A percentile compares a stretch with the other conserved stretches of the same genome.
Evolutionary conservation across 179 eudicot species (phyloP).

Genomic region (Monotropa hypopitys): DNA sequence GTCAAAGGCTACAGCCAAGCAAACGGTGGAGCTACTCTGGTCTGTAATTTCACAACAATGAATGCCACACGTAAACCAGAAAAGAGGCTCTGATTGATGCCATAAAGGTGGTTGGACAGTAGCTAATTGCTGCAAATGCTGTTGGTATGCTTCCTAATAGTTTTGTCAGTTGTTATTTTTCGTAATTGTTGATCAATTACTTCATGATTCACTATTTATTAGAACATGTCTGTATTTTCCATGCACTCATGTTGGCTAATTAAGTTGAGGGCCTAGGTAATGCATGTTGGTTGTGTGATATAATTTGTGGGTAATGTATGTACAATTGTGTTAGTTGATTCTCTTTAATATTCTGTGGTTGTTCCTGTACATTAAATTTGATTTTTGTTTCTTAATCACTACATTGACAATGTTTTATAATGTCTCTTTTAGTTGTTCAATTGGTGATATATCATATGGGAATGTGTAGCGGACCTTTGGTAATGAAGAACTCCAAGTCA

Average conservation of each 20-base stretch:
- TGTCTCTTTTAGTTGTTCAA: too few species aligned
- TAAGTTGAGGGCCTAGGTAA: not conserved
- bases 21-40: slow-evolving; percentile 75
- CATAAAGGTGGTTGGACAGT: slow-evolving; percentile 59
- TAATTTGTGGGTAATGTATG: not conserved
- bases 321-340: too few species aligned
- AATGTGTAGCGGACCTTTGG: too few species aligned
- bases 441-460: not conserved
- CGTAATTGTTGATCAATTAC: not conserved
- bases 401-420: too few species aligned
- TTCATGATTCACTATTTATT: not conserved
- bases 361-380: too few species aligned
- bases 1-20: slow-evolving; percentile 75
- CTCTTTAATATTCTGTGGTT: not conserved
- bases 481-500: too few species aligned
- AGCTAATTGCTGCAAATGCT: slow-evolving; percentile 75
- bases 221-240: not conserved
- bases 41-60: slow-evolving; percentile 79
- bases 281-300: not conserved
- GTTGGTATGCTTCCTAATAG: slow-evolving; percentile 49
- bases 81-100: slow-evolving; percentile 71
- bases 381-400: too few species aligned
- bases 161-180: not conserved
- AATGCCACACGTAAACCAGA: slow-evolving; percentile 66
- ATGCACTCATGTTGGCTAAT: not conserved